These are phyloP conservation scores for Amauroascus niger DNA, from an alignment of 2,329 filamentous ascomycete genomes.

Conservation along the genomic window DNA sequence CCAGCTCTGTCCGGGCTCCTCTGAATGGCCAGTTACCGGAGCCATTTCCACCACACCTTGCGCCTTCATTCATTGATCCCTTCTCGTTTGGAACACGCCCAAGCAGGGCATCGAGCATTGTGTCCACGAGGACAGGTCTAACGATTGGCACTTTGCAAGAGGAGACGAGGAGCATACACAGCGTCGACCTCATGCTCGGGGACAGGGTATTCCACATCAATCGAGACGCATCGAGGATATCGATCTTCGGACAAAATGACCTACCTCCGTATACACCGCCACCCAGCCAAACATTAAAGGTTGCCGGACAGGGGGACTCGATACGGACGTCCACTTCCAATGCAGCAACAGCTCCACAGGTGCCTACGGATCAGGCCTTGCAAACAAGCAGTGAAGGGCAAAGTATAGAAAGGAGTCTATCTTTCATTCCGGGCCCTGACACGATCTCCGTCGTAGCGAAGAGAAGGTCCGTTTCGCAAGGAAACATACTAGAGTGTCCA, in stretches of 20 bases:
- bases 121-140: slow-evolving; percentile 25
- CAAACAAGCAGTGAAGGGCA: background rate
- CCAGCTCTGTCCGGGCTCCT: background rate
- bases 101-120: slow-evolving; percentile 25
- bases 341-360: background rate
- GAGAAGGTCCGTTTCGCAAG: slow-evolving; percentile 18
- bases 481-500: slow-evolving; percentile 12
- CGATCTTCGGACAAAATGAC: slow-evolving; percentile 17
- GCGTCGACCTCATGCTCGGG: slow-evolving; percentile 25
- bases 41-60: background rate
- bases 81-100: slow-evolving; percentile 12
- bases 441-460: slow-evolving; percentile 13
- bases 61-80: background rate
- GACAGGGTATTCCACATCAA: slow-evolving; percentile 26
- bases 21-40: background rate
- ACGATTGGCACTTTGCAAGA: slow-evolving; percentile 24
- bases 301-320: background rate
- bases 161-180: slow-evolving; percentile 20
- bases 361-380: background rate
- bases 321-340: background rate
- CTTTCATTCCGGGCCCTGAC: slow-evolving; percentile 17
- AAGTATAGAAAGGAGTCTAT: slow-evolving; percentile 10
- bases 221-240: slow-evolving; percentile 25
- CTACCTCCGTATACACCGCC: slow-evolving; percentile 19
- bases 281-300: background rate